Evolutionary conservation across 768 basidiomycete species (phyloP), one percentile per base, ranked within the genome.

Genomic region (Phallus indusiatus): DNA sequence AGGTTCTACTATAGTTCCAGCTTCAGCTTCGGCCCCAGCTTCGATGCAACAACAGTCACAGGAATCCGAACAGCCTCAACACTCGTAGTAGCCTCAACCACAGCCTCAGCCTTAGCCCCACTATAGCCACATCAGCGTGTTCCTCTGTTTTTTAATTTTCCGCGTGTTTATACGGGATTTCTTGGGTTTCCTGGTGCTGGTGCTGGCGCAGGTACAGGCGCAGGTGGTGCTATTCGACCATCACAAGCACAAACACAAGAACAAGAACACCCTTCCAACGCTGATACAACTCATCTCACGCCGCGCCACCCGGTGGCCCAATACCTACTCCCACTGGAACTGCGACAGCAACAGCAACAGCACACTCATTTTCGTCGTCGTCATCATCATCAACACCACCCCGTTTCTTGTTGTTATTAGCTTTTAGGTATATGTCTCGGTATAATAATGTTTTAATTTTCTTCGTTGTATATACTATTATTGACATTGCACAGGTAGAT

Each of bases 291-390:
- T 28, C 2, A 28, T 28, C 2, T 7, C 28, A 7, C 60, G n/a
- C n/a, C n/a, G n/a, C 64, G 33, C 64, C 55, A n/a, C n/a, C n/a
- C n/a, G n/a, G n/a, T n/a, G 52, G 22, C 4, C 54, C 53, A 59
- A 34, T 17, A 9, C 57, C 55, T 8, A 6, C 17, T 9, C 21
- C 16, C 34, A 55, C 47, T 54, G 46, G 8, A 16, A n/a, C n/a
- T n/a, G n/a, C n/a, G n/a, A n/a, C n/a, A n/a, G n/a, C n/a, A n/a
- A n/a, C n/a, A n/a, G n/a, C n/a, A n/a, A n/a, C n/a, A n/a, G n/a
- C n/a, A n/a, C n/a, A n/a, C n/a, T n/a, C n/a, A n/a, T n/a, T n/a
- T n/a, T n/a, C n/a, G n/a, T n/a, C n/a, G n/a, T n/a, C n/a, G n/a
- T n/a, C n/a, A n/a, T n/a, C n/a, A n/a, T n/a, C n/a, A n/a, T n/a